A percentile compares a stretch with the other conserved stretches of the same genome.
Conservation (phyloP, 208 protist species). For the Naegleria gruberi region DNA sequence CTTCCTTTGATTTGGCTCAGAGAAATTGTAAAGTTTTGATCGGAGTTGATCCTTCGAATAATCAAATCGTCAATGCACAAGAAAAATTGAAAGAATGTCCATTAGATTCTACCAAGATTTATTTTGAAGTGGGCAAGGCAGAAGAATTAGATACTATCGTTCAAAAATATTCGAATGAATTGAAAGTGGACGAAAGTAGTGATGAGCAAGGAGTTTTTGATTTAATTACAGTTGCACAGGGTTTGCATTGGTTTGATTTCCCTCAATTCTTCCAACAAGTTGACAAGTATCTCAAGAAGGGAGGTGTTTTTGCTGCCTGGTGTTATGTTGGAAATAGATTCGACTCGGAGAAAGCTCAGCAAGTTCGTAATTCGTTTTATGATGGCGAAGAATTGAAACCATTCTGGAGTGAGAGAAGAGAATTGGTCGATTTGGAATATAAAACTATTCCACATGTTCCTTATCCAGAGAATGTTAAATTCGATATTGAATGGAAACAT, state of each 20-base stretch:
- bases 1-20: background rate
- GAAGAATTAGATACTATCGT: background rate
- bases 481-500: background rate
- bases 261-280: background rate
- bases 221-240: conserved; percentile 4
- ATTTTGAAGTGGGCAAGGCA: background rate
- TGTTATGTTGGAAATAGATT: background rate
- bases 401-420: background rate
- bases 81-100: background rate
- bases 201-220: background rate
- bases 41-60: background rate
- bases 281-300: background rate
- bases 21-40: conserved; percentile 1
- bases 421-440: background rate
- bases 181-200: background rate
- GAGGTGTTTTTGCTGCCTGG: background rate
- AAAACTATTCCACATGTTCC: background rate
- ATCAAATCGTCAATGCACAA: background rate
- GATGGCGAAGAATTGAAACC: background rate
- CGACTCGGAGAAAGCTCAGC: background rate
- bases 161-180: background rate
- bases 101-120: background rate
- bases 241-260: conserved; percentile 16
- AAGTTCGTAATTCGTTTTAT: background rate
- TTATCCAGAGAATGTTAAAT: background rate